Percentiles rank a stretch among this genome's conserved stretches.
Evolutionary conservation across 2,329 filamentous ascomycete genomes (phyloP).

Genomic region (Nothophaeocryptopus gaeumannii): DNA sequence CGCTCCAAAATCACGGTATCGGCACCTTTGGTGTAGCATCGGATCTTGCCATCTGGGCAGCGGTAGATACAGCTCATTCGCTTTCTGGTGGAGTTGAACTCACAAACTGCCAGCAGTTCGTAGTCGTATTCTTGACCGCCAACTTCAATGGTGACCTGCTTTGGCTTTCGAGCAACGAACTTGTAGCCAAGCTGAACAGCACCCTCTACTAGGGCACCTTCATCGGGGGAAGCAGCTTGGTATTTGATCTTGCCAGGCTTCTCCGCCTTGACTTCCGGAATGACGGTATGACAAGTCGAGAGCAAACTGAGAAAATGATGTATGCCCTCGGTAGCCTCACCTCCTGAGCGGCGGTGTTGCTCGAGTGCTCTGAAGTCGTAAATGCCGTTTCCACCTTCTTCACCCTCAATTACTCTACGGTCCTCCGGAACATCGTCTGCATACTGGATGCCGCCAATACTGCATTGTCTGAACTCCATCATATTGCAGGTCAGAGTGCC

Average conservation of each 20-base stretch:
- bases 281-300: slow-evolving; percentile 92
- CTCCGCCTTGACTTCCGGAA: slow-evolving; percentile 80
- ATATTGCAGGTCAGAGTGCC: slow-evolving; percentile 96
- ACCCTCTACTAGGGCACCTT: slow-evolving; percentile 93
- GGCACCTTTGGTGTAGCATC: slow-evolving; percentile 92
- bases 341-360: slow-evolving; percentile 58
- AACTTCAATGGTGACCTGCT: slow-evolving; percentile 78
- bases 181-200: slow-evolving; percentile 81
- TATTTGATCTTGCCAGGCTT: slow-evolving; percentile 85
- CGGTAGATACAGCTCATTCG: slow-evolving; percentile 97
- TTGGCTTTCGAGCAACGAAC: slow-evolving; percentile 86
- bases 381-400: slow-evolving; percentile 73
- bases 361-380: slow-evolving; percentile 77
- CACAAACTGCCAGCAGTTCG: slow-evolving; percentile 91
- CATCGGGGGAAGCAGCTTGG: slow-evolving; percentile 94
- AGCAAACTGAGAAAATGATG: slow-evolving; percentile 85
- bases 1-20: slow-evolving; percentile 97
- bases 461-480: slow-evolving; percentile 97
- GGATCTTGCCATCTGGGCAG: slow-evolving; percentile 91
- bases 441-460: slow-evolving; percentile 91
- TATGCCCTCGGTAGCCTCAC: slow-evolving; percentile 59
- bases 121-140: slow-evolving; percentile 74
- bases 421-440: slow-evolving; percentile 90
- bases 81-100: slow-evolving; percentile 97
- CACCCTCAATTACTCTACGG: slow-evolving; percentile 68